Conservation (phyloP, 2,329 filamentous ascomycete species). For the Epichloe baconii region DNA sequence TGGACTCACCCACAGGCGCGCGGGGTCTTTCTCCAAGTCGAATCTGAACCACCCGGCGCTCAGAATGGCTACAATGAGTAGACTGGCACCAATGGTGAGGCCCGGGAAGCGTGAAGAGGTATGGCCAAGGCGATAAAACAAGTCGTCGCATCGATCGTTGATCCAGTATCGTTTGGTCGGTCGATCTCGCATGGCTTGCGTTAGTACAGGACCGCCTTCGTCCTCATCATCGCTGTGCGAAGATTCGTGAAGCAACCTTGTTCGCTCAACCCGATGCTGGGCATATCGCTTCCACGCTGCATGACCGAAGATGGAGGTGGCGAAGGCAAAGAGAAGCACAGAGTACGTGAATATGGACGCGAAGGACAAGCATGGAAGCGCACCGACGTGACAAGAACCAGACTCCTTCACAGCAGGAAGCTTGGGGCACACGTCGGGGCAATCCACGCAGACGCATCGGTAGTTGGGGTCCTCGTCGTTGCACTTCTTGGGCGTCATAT, state of each 20-base stretch:
- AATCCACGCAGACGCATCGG: conserved; percentile 89
- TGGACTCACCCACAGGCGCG: conserved; percentile 92
- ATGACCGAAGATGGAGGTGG: conserved; percentile 57
- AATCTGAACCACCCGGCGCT: conserved; percentile 85
- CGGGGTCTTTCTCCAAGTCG: conserved; percentile 79
- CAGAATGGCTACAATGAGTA: conserved; percentile 64
- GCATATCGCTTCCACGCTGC: conserved; percentile 63
- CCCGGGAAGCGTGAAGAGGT: conserved; percentile 71
- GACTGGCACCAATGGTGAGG: conserved; percentile 63
- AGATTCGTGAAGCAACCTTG: conserved; percentile 77
- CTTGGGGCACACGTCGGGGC: conserved; percentile 70
- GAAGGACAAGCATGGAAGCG: conserved; percentile 88
- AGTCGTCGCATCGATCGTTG: conserved; percentile 68
- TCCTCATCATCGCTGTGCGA: conserved; percentile 85
- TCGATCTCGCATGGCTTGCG: conserved; percentile 63
- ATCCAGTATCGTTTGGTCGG: conserved; percentile 69
- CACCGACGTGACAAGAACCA: conserved; percentile 67
- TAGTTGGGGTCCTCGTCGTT: conserved; percentile 79
- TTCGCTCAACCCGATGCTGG: conserved; percentile 62
- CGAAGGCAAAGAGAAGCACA: conserved; percentile 54
- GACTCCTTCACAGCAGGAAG: conserved; percentile 61
- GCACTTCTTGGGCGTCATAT: conserved; percentile 70
- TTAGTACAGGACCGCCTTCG: conserved; percentile 66
- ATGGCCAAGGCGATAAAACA: conserved; percentile 71
- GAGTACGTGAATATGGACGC: conserved; percentile 80